A percentile compares a stretch with the other conserved stretches of the same genome.
phyloP scores from a whole-genome alignment of 106 monocot genomes.

The Triglochin maritima region DNA sequence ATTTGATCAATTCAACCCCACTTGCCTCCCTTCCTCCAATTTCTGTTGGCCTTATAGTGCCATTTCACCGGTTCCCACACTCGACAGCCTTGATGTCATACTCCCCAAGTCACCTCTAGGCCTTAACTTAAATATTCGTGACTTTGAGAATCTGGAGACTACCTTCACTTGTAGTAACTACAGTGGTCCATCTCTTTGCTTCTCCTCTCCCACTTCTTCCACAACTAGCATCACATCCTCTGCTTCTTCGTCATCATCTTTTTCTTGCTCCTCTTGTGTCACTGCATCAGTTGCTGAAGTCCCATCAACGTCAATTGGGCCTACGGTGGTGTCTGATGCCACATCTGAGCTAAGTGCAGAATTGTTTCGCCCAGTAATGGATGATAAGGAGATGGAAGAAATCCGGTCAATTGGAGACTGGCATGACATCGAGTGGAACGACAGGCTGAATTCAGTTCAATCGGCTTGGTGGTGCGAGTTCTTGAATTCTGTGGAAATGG shows the following conservation, averaged over 20 bases:
- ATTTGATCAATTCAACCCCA: constrained; percentile 12
- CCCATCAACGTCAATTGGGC: not conserved
- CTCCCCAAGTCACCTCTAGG: constrained; percentile 53
- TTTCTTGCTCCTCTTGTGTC: constrained; percentile 20
- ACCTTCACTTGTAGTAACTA: not conserved
- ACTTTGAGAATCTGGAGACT: constrained; percentile 30
- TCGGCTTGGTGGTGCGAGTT: constrained; percentile 84
- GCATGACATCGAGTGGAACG: constrained; percentile 90
- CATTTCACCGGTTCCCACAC: constrained; percentile 15
- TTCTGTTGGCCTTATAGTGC: constrained; percentile 15
- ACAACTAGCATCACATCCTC: not conserved
- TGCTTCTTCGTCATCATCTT: constrained; percentile 11
- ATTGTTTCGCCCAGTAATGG: constrained; percentile 49
- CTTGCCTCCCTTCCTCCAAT: constrained; percentile 9
- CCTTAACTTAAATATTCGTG: constrained; percentile 55
- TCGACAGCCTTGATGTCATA: constrained; percentile 20
- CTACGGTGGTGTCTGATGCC: not conserved
- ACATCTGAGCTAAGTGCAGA: not conserved
- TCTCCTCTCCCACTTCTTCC: not conserved
- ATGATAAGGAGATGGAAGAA: constrained; percentile 68
- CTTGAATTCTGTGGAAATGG: constrained; percentile 33
- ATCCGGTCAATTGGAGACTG: constrained; percentile 58
- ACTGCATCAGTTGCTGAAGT: not conserved
- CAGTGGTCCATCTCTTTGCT: no score
- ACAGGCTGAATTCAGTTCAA: constrained; percentile 51